These are phyloP conservation scores for Mycena chlorophos DNA, from an alignment of 768 basidiomycete species.

Conservation along the genomic window DNA sequence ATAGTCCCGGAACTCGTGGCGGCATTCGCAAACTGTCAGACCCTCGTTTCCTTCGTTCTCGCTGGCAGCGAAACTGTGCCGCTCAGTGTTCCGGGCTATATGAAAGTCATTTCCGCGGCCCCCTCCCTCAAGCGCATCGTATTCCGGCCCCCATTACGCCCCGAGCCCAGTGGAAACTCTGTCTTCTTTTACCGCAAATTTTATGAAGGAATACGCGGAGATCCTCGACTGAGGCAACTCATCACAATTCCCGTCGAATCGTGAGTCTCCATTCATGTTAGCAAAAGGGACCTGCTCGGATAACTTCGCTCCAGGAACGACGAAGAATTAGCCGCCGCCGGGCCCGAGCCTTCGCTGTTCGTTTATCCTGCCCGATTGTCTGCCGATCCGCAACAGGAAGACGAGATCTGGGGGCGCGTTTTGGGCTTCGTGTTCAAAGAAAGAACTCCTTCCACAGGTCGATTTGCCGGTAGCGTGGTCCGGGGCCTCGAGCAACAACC, in stretches of 20 bases:
- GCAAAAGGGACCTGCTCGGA: too few relatives aligned
- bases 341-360: not conserved
- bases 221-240: not conserved
- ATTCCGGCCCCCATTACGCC: not conserved
- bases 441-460: too few relatives aligned
- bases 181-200: not conserved
- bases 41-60: not conserved
- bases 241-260: not conserved
- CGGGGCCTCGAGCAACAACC: not conserved
- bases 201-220: not conserved
- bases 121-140: not conserved
- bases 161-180: not conserved
- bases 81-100: not conserved
- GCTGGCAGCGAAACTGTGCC: not conserved
- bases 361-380: not conserved
- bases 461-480: not conserved
- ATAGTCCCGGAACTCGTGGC: not conserved
- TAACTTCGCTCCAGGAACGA: not conserved
- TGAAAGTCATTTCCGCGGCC: not conserved
- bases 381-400: not conserved
- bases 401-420: not conserved
- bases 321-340: not conserved
- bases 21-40: not conserved
- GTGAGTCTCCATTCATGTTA: too few relatives aligned
- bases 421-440: not conserved